Percentiles rank a stretch among this genome's conserved stretches.
These are phyloP conservation scores for Bidens hawaiensis DNA, from an alignment of 140 eudicot species.

Conservation along the genomic window DNA sequence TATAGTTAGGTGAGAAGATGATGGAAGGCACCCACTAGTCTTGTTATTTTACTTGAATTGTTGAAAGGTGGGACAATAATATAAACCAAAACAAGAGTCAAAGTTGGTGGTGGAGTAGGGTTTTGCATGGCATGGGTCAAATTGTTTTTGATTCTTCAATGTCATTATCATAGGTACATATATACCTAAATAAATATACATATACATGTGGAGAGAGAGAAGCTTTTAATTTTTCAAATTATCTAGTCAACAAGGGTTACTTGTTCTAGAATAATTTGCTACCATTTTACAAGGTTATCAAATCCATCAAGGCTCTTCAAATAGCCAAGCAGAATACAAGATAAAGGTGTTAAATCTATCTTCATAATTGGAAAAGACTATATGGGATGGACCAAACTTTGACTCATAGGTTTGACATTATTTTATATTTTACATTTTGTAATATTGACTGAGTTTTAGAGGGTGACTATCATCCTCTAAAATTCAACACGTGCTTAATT, in stretches of 20 bases:
- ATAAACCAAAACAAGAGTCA: constrained; percentile 23
- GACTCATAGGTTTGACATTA: not conserved
- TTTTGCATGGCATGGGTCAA: constrained; percentile 20
- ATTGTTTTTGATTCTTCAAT: not conserved
- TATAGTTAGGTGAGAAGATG: constrained; percentile 12
- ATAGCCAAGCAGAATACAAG: not conserved
- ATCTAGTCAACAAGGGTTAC: constrained; percentile 22
- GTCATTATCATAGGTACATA: not conserved
- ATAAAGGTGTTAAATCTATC: no score
- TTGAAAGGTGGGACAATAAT: constrained; percentile 9
- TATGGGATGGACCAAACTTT: not conserved
- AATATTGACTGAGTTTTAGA: no score
- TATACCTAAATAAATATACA: not conserved
- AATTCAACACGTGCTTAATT: no score
- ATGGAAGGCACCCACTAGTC: not conserved
- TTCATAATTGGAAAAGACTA: not conserved
- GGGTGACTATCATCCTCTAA: no score
- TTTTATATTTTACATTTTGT: no score
- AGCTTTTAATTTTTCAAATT: constrained; percentile 4
- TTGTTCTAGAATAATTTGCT: constrained; percentile 24
- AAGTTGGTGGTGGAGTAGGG: constrained; percentile 25
- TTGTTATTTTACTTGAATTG: constrained; percentile 3
- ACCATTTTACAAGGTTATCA: not conserved
- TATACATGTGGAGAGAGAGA: not conserved
- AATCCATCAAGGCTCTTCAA: not conserved